Base-by-base conservation (phyloP, 495 filamentous ascomycete species). In the Talaromyces adpressus region DNA sequence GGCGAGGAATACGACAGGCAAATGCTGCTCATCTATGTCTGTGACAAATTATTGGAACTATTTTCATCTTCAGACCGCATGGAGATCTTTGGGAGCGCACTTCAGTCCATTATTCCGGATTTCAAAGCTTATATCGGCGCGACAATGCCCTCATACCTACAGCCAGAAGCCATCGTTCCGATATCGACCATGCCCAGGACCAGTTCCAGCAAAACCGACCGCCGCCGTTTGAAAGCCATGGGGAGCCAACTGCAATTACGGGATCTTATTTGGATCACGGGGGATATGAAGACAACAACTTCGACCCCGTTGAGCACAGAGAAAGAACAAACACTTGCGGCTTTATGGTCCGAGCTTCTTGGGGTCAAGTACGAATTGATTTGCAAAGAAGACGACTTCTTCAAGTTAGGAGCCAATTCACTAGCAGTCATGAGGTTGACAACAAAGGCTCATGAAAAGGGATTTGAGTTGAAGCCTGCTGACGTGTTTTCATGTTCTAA, bases 161-260 rank as follows among this genome's bases (percentile, higher is more conserved):
- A 47, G 18, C 29, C 41, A 16, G 61, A 62, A 32, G 61, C 39
- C 3, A 39, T 62, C 23, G 4, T 29, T 34, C 20, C 27, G 3
- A 14, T 27, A 14, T 23, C 49, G 11, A 11, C 61, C 6, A 51
- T 52, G 12, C 39, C 29, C 5, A 62, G 53, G 83, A 5, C 27
- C 63, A 16, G 80, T 82, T 63, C 80, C 86, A 52, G 78, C 82
- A 3, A 87, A 84, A 1, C 72, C 84, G 22, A 84, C 85, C 1
- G 65, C 82, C n/a, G 76, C 83, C 11, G 70, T 84, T 14, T 62
- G 59, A 16, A 39, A 63, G 16, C 57, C 59, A 14, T 59, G 62
- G 64, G 0, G 72, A 77, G 63, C 75, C 74, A 0, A 68, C 77
- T 22, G 57, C 68, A 5, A 62, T 82, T 25, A 61, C 71, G 1